These are phyloP conservation scores for Zygnema cylindricum DNA, from an alignment of 139 green algal genomes.

Conservation along the genomic window DNA sequence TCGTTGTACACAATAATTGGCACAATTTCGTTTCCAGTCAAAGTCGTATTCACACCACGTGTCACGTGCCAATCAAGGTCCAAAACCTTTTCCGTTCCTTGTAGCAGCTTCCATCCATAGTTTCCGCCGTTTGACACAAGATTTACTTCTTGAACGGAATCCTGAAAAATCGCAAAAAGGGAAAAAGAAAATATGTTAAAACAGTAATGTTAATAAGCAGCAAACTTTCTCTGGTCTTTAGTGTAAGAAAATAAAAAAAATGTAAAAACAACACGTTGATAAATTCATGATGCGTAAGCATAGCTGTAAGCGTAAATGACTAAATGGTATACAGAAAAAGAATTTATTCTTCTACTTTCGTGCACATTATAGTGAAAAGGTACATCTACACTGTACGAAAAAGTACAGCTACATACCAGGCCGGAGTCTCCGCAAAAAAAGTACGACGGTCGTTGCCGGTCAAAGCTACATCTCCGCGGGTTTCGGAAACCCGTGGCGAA, in stretches of 20 bases:
- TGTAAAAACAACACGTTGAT: too few species aligned
- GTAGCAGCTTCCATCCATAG: slow-evolving; percentile 31
- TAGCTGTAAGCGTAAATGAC: too few species aligned
- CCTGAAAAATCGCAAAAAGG: neutral
- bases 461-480: slow-evolving; percentile 25
- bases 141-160: slow-evolving; percentile 24
- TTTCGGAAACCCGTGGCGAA: slow-evolving; percentile 21
- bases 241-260: too few species aligned
- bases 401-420: slow-evolving; percentile 18
- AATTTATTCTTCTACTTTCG: too few species aligned
- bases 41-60: neutral
- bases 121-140: slow-evolving; percentile 32
- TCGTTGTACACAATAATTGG: neutral
- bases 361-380: slow-evolving; percentile 6
- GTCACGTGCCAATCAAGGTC: neutral
- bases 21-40: neutral
- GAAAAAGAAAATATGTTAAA: too few species aligned
- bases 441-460: neutral
- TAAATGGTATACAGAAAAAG: too few species aligned
- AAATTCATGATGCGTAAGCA: too few species aligned
- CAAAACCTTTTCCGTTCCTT: slow-evolving; percentile 35
- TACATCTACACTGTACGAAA: neutral
- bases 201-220: too few species aligned
- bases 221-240: too few species aligned
- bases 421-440: slow-evolving; percentile 26